Evolutionary conservation across 495 filamentous ascomycete species (phyloP).

Genomic region (Penicillium lividum): DNA sequence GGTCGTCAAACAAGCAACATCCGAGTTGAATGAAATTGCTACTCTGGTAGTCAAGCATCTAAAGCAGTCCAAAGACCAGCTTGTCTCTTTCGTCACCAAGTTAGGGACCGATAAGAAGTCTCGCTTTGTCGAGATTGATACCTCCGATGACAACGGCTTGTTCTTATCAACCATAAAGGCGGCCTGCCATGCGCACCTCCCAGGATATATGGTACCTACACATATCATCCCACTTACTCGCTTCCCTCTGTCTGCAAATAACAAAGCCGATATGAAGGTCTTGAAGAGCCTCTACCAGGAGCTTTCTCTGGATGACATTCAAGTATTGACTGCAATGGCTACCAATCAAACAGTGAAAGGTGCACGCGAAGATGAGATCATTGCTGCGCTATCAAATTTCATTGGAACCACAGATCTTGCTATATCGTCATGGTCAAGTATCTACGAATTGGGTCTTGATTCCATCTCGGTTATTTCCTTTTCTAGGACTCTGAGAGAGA

Average conservation of each 20-base stretch:
- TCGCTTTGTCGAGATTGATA: constrained; percentile 15
- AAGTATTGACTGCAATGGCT: constrained; percentile 47
- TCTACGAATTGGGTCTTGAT: constrained; percentile 82
- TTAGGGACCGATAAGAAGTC: constrained; percentile 16
- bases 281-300: constrained; percentile 55
- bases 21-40: constrained; percentile 37
- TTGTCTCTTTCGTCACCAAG: constrained; percentile 41
- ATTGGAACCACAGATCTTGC: constrained; percentile 39
- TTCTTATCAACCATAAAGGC: constrained; percentile 32
- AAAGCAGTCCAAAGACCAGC: constrained; percentile 41
- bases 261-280: constrained; percentile 52
- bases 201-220: constrained; percentile 58
- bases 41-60: constrained; percentile 47
- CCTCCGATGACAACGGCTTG: constrained; percentile 11
- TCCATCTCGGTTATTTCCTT: constrained; percentile 77
- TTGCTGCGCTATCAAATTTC: constrained; percentile 52
- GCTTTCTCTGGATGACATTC: constrained; percentile 54
- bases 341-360: constrained; percentile 33
- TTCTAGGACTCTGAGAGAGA: constrained; percentile 49
- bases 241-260: constrained; percentile 43
- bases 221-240: constrained; percentile 45
- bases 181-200: constrained; percentile 44
- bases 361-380: constrained; percentile 47
- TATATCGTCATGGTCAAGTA: constrained; percentile 58
- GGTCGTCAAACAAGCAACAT: constrained; percentile 43